A percentile compares a stretch with the other conserved stretches of the same genome.
These are phyloP conservation scores for Umbelopsis isabellina DNA, from an alignment of 192 early-diverging fungal genomes.

Conservation along the genomic window DNA sequence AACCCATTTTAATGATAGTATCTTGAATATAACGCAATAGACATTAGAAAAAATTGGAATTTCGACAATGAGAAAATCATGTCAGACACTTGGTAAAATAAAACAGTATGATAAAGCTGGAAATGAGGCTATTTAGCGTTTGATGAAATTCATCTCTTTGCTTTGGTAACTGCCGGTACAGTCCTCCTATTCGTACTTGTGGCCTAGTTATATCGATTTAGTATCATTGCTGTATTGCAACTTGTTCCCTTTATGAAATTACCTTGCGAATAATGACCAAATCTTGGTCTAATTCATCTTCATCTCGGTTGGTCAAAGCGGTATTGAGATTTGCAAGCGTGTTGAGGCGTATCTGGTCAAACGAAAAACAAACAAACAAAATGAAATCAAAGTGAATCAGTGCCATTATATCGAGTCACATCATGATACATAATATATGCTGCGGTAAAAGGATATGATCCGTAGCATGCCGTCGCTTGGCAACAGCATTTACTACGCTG, in stretches of 20 bases:
- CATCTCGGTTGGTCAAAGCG: slow-evolving; percentile 5
- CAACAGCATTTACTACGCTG: slow-evolving; percentile 18
- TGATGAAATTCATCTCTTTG: neutral
- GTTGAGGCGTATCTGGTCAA: slow-evolving; percentile 7
- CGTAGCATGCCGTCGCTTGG: slow-evolving; percentile 12
- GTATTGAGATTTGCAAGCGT: slow-evolving; percentile 6
- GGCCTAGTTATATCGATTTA: neutral
- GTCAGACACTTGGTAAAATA: too few relatives aligned
- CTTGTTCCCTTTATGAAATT: neutral
- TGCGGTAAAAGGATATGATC: slow-evolving; percentile 17
- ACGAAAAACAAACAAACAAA: neutral
- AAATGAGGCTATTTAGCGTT: neutral
- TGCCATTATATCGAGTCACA: neutral
- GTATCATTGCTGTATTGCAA: neutral
- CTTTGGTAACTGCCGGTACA: neutral
- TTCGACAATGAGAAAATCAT: too few relatives aligned
- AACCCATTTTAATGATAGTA: too few relatives aligned
- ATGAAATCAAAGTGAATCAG: slow-evolving; percentile 1
- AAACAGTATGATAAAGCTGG: too few relatives aligned
- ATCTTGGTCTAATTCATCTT: slow-evolving; percentile 13
- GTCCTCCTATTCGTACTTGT: slow-evolving; percentile 15
- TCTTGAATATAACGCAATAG: too few relatives aligned
- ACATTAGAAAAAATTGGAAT: too few relatives aligned
- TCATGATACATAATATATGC: neutral
- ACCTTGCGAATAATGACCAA: neutral